Evolutionary conservation across 1,139 yeast species (phyloP), one percentile per base, ranked within the genome.

Genomic region (Yamadazyma triangularis): DNA sequence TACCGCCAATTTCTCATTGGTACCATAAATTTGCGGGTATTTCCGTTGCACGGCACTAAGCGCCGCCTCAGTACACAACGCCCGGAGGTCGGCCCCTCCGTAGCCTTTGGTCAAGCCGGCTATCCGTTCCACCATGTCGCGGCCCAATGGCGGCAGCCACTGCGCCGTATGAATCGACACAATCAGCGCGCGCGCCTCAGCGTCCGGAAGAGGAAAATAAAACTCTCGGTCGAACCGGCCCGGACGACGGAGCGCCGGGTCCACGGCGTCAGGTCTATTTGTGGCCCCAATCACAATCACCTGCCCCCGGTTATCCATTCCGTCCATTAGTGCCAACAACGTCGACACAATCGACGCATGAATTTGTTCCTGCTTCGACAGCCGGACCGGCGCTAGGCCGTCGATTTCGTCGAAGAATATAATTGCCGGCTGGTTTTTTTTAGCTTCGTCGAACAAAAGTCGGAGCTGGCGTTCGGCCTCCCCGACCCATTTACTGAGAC

Each of bases 201-300:
- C 49, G 50, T 87, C 95, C 1, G 99, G 99, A 32, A 91, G 64
- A 3, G 98, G 95, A 67, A 91, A 91, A 55, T 86, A 88, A 49
- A 93, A 91, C 53, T 93, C 99, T 39, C 98, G 74, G 51, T 93
- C 99, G 51, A 93, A 93, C 53, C 99, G 73, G 1, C 99, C 99
- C 0, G 98, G 98, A 47, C 99, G 75, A 54, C 99, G 75, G 38
- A 93, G 68, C 0, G 98, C 98, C 0, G 98, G 96, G 59, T 93
- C 99, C 12, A 93, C 83, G 0, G 97, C 86, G 56, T 93, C 98
- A 0, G 98, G 99, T 47, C 99, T 70, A 58, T 93, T 93, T 0
- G 99, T 93, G 1, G 98, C 98, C 35, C 98, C 98, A 47, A 93
- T 88, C 2, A 93, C 96, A 40, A 93, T 89, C 13, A 93, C 97